phyloP scores from a whole-genome alignment of 306 rosid species.

The Cyclanthera cordifolia region DNA sequence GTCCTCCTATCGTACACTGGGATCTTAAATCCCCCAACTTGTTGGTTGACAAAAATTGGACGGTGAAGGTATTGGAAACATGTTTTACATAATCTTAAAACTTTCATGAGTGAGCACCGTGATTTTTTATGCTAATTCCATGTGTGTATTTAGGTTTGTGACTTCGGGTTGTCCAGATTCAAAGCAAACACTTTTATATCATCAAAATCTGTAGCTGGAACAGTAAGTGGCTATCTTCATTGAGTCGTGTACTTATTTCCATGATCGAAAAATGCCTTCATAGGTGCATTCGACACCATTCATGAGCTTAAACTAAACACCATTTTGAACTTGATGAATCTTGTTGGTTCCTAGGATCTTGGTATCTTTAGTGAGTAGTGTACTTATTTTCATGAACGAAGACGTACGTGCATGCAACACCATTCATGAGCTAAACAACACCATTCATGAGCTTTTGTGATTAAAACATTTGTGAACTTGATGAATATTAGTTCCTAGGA shows the following conservation, averaged over 20 bases:
- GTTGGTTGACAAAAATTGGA: constrained; percentile 93
- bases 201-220: constrained; percentile 94
- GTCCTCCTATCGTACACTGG: constrained; percentile 90
- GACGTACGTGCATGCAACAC: no score
- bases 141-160: constrained; percentile 48
- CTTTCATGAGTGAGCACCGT: not conserved
- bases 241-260: not conserved
- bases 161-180: constrained; percentile 96
- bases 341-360: not conserved
- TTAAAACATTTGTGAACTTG: no score
- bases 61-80: constrained; percentile 53
- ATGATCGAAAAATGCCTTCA: not conserved
- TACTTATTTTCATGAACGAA: no score
- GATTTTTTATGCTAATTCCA: constrained; percentile 9
- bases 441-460: no score
- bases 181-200: constrained; percentile 83
- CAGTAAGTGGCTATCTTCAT: constrained; percentile 37
- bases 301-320: no score
- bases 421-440: no score
- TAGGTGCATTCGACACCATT: not conserved
- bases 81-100: no score
- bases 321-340: not conserved
- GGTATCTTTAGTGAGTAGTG: no score
- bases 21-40: constrained; percentile 96
- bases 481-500: not conserved